Evolutionary conservation across 768 basidiomycete genomes (phyloP), one percentile per base, ranked within the genome.

Genomic region (Suillus luteus): DNA sequence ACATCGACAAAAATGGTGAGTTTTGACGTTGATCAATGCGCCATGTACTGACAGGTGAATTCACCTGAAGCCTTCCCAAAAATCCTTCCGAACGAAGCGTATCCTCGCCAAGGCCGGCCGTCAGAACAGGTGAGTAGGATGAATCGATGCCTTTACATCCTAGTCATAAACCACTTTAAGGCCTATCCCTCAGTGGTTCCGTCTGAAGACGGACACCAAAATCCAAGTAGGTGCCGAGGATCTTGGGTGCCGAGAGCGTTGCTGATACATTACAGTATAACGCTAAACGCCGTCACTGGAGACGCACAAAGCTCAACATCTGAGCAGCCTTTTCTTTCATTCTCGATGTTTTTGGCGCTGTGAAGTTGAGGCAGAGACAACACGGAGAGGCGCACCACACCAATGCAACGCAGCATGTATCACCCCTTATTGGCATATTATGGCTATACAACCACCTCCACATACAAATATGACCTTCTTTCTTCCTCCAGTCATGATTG

Each of bases 151-250:
- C 46, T 41, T 8, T 35, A n/a, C 41, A 55, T 15, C 24, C 27
- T 8, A 44, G 11, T 70, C 15, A 61, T 38, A 15, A n/a, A 24
- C 17, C 55, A 41, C 57, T 46, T 43, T 60, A 61, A 95, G 93
- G 76, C 97, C 96, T 66, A 98, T 99, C 66, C 97, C 96, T 68
- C 96, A 98, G 75, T 99, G 96, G 96, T 98, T 97, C 88, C 94
- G 95, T 69, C 83, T 96, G 66, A 98, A 97, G 86, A 87, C 92
- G 72, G 96, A 95, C 77, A 91, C 91, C 67, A 96, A 97, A 85
- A 96, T 93, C 70, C 92, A 94, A 81, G 92, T 92, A 72, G 71
- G 73, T 64, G 12, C 31, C 37, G 10, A 27, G 6, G 40, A 5
- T 27, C 44, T 38, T n/a, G n/a, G 10, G 24, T 19, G 2, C 24